A percentile compares a stretch with the other conserved stretches of the same genome.
These are phyloP conservation scores for Punctularia strigosozonata DNA, from an alignment of 768 basidiomycete species.

Conservation along the genomic window DNA sequence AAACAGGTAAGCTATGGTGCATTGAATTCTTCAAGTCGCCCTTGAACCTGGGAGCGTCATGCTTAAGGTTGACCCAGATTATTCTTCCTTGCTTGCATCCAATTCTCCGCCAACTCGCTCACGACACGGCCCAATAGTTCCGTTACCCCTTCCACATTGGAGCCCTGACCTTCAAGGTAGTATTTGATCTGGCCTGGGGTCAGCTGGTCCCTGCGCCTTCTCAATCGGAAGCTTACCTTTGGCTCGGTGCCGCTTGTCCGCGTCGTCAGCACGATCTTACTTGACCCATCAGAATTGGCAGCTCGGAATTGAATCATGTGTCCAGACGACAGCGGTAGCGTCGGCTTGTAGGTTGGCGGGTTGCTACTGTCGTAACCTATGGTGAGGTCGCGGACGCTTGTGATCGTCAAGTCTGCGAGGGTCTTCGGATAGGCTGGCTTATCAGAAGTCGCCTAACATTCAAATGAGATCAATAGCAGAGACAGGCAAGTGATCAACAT, in stretches of 20 bases:
- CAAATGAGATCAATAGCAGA: slow-evolving; percentile 2
- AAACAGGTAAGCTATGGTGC: background rate
- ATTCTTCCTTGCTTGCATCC: slow-evolving; percentile 59
- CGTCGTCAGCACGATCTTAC: slow-evolving; percentile 54
- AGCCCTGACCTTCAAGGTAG: slow-evolving; percentile 74
- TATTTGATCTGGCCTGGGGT: slow-evolving; percentile 88
- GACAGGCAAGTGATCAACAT: slow-evolving; percentile 3
- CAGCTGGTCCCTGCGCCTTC: background rate
- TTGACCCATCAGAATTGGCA: slow-evolving; percentile 24
- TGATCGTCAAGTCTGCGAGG: slow-evolving; percentile 51
- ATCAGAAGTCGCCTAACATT: background rate
- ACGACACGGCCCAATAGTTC: slow-evolving; percentile 43
- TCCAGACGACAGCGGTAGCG: slow-evolving; percentile 60
- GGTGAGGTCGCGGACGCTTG: slow-evolving; percentile 65
- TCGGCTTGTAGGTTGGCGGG: slow-evolving; percentile 49
- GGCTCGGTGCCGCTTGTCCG: slow-evolving; percentile 87
- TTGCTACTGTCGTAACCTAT: slow-evolving; percentile 67
- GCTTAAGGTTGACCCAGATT: slow-evolving; percentile 22
- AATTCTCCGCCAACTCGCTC: slow-evolving; percentile 45
- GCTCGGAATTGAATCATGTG: slow-evolving; percentile 82
- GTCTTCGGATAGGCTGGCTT: slow-evolving; percentile 39
- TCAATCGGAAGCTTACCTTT: slow-evolving; percentile 38
- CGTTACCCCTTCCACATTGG: slow-evolving; percentile 32
- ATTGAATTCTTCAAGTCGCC: background rate
- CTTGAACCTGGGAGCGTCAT: background rate